Base-by-base conservation (phyloP, 768 basidiomycete genomes). In the Amanita rimosa region DNA sequence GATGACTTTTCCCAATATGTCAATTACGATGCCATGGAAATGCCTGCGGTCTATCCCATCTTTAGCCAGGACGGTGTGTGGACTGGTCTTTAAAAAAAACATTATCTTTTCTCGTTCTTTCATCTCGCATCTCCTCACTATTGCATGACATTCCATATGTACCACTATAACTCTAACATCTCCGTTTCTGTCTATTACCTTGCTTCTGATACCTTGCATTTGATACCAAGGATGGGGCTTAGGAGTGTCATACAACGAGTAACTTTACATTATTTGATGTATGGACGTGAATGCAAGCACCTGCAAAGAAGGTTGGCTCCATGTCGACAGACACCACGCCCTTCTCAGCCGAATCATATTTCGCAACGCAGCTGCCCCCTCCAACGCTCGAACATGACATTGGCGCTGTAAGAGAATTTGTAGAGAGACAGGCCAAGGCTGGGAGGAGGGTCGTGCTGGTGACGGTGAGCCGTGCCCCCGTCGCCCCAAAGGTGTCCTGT, bases 301-400 rank as follows among this genome's bases (percentile, higher is more conserved):
- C 27, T 27, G 27, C 8, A 27, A 27, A 27, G 27, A 27, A 27
- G 27, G 8, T 27, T 27, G 3, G 29, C 29, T 5, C 29, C 3
- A 48, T 40, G 47, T 41, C 46, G 11, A 39, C 46, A 47, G 17
- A 34, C 27, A 6, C 31, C 31, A 64, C 67, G 24, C 63, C 71
- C 6, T 94, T 95, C 68, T 92, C 88, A 13, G 86, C 93, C 21
- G 88, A 93, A 54, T 72, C 74, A 2, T 98, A 97, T 69, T 99
- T 96, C 60, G 81, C 78, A 44, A 91, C 89, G 0, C 93, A 99
- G 58, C 73, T 72, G 14, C 81, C 83, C 7, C 96, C 96, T 1
- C 59, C 78, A 1, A 73, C 74, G 6, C 77, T 99, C 13, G 74
- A 85, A 8, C 69, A 78, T 34, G 83, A 87, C 57, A 70, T 88